Evolutionary conservation across 495 filamentous ascomycete genomes (phyloP).

Genomic region (Parathielavia appendiculata): DNA sequence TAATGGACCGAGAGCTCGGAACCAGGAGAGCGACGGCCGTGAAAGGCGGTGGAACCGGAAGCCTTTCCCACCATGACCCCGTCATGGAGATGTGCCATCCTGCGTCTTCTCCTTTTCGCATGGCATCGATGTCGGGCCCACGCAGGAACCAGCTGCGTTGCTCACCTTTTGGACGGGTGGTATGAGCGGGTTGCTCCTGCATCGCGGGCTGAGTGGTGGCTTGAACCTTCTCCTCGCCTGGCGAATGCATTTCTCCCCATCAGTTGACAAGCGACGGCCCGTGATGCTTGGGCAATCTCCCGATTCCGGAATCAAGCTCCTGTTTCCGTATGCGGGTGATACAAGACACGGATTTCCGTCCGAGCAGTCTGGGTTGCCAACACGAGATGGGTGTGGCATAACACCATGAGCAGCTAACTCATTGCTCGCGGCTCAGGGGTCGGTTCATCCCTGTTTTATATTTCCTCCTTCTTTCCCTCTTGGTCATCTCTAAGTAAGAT

Average conservation of each 20-base stretch:
- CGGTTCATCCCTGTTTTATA: no score
- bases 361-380: background rate
- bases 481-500: no score
- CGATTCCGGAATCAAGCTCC: slow-evolving; percentile 14
- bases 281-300: slow-evolving; percentile 5
- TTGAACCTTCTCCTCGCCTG: background rate
- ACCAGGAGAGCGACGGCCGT: background rate
- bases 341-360: background rate
- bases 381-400: background rate
- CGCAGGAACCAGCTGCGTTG: slow-evolving; percentile 1
- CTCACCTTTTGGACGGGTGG: background rate
- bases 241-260: background rate
- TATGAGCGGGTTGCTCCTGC: slow-evolving; percentile 1
- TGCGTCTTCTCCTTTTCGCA: slow-evolving; percentile 3
- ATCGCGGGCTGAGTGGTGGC: background rate
- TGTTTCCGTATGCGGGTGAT: slow-evolving; percentile 13
- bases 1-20: no score
- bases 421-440: no score
- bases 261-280: slow-evolving; percentile 7
- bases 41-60: background rate
- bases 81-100: background rate
- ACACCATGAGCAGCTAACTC: no score
- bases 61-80: background rate
- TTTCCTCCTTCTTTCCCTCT: background rate
- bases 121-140: slow-evolving; percentile 6